These are phyloP conservation scores for Zostera marina DNA, from an alignment of 116 monocot genomes.

Conservation along the genomic window DNA sequence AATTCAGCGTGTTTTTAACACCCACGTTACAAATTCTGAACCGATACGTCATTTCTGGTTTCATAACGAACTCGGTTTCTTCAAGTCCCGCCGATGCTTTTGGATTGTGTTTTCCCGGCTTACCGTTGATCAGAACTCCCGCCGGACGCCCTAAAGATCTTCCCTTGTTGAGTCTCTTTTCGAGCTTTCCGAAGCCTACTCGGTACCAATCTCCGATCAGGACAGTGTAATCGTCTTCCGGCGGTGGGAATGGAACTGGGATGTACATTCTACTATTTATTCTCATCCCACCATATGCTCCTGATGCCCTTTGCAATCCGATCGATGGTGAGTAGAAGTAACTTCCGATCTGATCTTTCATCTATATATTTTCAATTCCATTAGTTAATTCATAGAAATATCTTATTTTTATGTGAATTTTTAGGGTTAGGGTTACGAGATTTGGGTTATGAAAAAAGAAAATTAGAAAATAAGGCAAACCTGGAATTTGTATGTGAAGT, in stretches of 20 bases:
- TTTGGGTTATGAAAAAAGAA: no score
- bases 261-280: constrained; percentile 45
- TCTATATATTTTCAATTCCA: constrained; percentile 15
- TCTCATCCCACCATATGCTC: constrained; percentile 38
- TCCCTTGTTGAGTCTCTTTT: constrained; percentile 20
- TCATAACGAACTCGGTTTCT: constrained; percentile 28
- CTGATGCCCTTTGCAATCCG: constrained; percentile 41
- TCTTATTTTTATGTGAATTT: no score
- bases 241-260: constrained; percentile 47
- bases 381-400: not conserved
- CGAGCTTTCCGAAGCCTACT: constrained; percentile 17
- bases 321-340: constrained; percentile 61
- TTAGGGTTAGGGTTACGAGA: no score
- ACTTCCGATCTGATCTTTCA: constrained; percentile 60
- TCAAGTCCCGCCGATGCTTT: constrained; percentile 3
- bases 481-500: constrained; percentile 59
- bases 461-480: constrained; percentile 6
- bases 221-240: constrained; percentile 41
- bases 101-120: not conserved
- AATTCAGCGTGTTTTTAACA: constrained; percentile 48
- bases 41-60: constrained; percentile 14
- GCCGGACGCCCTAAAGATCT: constrained; percentile 14
- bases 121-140: constrained; percentile 28
- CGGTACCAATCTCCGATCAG: constrained; percentile 60
- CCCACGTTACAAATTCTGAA: constrained; percentile 18